Evolutionary conservation across 306 rosid genomes (phyloP), one percentile per base, ranked within the genome.

Genomic region (Gynostemma pentaphyllum): DNA sequence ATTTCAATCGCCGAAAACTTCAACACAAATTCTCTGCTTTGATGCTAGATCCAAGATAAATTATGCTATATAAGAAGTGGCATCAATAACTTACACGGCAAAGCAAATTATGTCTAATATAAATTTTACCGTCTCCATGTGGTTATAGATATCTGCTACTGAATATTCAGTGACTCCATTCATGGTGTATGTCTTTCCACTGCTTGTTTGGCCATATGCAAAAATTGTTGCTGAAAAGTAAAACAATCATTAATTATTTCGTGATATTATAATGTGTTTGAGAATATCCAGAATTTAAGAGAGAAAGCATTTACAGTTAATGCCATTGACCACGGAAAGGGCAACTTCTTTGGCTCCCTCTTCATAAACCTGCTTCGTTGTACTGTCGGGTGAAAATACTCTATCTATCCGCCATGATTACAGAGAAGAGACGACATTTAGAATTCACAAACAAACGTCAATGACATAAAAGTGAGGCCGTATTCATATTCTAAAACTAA

Each of bases 151-250:
- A 62, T 92, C 96, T 55, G 73, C 64, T 21, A 88, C 72, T 4
- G 98, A 88, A 70, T 50, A 69, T 66, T 88, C 79, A 5, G 95
- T 88, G 66, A 92, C 72, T 67, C 96, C 98, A 16, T 73, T 76
- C 95, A 88, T 88, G 40, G 98, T 88, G 78, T 88, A 88, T 5
- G 98, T 92, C 85, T 92, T 92, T 72, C 98, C 98, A 61, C 98
- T 92, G 74, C 96, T 88, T 37, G 98, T 92, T 81, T 86, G 98
- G 24, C 96, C 98, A 48, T 92, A 92, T 10, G 98, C 96, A 12
- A 92, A 92, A 77, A 88, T 78, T 69, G 91, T 82, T 22, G 84
- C 98, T 88, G 82, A 62, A 70, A 53, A 1, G 16, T 15, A 40
- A 54, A 18, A 1, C n/a, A 18, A 9, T 53, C 5, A 19, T 29